Conservation (phyloP, 495 filamentous ascomycete genomes). For the Amniculicola lignicola region DNA sequence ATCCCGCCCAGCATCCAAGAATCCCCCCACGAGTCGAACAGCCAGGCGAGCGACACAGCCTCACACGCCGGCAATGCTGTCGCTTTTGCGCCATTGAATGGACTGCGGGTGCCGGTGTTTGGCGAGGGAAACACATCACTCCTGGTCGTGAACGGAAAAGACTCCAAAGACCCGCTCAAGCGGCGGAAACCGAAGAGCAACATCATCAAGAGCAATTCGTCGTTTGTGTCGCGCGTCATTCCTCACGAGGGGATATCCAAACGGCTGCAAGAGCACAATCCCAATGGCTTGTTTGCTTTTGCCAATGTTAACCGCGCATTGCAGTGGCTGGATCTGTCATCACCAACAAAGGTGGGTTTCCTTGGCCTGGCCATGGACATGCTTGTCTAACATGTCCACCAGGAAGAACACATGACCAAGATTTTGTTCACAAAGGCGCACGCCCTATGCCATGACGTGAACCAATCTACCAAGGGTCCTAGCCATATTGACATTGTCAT, state of each 20-base stretch:
- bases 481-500: constrained; percentile 87
- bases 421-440: constrained; percentile 95
- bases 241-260: constrained; percentile 77
- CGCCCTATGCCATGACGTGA: constrained; percentile 91
- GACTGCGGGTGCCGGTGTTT: constrained; percentile 60
- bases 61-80: constrained; percentile 37
- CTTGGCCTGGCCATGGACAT: neutral
- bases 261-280: constrained; percentile 69
- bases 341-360: constrained; percentile 51
- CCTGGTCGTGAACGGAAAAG: constrained; percentile 44
- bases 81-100: constrained; percentile 25
- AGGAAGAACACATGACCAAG: constrained; percentile 84
- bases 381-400: neutral
- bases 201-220: constrained; percentile 95
- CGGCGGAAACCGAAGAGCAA: constrained; percentile 92
- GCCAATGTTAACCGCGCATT: constrained; percentile 93
- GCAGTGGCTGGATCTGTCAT: constrained; percentile 74
- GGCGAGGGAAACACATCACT: constrained; percentile 84
- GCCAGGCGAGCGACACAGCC: constrained; percentile 35
- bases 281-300: constrained; percentile 82
- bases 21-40: constrained; percentile 36
- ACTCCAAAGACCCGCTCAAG: constrained; percentile 72
- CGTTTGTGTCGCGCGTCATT: constrained; percentile 93
- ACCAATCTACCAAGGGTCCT: constrained; percentile 70
- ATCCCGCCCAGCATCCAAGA: constrained; percentile 45